A percentile compares a stretch with the other conserved stretches of the same genome.
Evolutionary conservation across 352 stramenopile genomes (phyloP).

Genomic region (Pythium aphanidermatum): DNA sequence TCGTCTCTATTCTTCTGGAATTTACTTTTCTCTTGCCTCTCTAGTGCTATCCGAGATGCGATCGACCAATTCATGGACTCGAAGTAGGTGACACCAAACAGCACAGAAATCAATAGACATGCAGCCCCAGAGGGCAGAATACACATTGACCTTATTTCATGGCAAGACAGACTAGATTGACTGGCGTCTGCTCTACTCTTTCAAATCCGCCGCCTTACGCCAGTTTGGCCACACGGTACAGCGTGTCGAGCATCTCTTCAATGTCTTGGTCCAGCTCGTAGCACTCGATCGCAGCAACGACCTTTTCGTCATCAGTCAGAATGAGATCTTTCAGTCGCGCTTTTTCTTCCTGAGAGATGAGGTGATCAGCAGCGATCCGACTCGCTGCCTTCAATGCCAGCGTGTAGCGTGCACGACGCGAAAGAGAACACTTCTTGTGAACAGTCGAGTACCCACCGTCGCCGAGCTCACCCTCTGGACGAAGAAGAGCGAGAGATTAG

Average conservation of each 20-base stretch:
- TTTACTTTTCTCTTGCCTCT: background rate
- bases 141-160: too few species aligned
- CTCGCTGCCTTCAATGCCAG: conserved; percentile 72
- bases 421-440: conserved; percentile 42
- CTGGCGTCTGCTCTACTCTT: background rate
- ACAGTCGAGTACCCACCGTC: conserved; percentile 25
- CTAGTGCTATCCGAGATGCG: conserved; percentile 44
- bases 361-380: conserved; percentile 74
- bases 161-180: too few species aligned
- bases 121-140: background rate
- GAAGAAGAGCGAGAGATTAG: too few species aligned
- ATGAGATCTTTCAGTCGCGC: conserved; percentile 79
- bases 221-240: conserved; percentile 72
- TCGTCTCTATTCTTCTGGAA: background rate
- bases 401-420: conserved; percentile 63
- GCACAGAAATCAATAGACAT: too few species aligned
- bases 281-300: conserved; percentile 69
- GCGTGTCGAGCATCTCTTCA: conserved; percentile 79
- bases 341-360: conserved; percentile 76
- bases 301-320: conserved; percentile 68
- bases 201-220: conserved; percentile 1
- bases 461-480: conserved; percentile 58
- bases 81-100: too few species aligned
- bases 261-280: conserved; percentile 82
- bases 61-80: conserved; percentile 68